Evolutionary conservation across 2,329 filamentous ascomycete genomes (phyloP), one percentile per base, ranked within the genome.

Genomic region (Phaeomoniella chlamydospora): DNA sequence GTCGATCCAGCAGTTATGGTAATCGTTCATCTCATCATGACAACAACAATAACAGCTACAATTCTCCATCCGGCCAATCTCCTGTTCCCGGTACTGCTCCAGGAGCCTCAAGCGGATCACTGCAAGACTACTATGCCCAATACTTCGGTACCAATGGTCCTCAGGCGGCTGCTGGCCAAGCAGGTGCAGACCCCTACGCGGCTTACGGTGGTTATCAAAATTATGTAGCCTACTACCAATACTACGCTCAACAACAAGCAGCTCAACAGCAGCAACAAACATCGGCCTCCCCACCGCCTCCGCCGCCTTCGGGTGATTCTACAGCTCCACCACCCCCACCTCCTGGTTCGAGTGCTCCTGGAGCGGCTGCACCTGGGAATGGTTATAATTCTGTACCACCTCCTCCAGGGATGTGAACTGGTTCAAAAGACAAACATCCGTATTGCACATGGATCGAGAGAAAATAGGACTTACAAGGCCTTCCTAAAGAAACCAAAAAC

Each of bases 171-270:
- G 45, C 41, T 9, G 45, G 31, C 29, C 43, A 45, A 34, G 41
- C 44, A 2, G 42, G 41, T 17, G 43, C 39, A 4, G 43, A 45
- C 36, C 88, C 87, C 0, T 94, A 94, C 55, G 85, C 85, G 30
- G 77, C 82, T 5, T 94, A 90, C 48, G 88, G 88, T 42, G 88
- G 88, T 37, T 94, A 90, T 57, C 72, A 78, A 47, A 81, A 80
- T 62, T 83, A 70, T 41, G 53, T 68, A 33, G 63, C 65, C 18
- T 68, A 69, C 49, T 69, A 67, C 43, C 77, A 81, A 47, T 78
- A 81, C 58, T 85, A 85, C 47, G 76, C 83, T 51, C 80, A 80
- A 11, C 70, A 72, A 47, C 64, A 65, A 33, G 63, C 58, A 36
- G 52, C 58, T 33, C 58, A 66, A 41, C 60, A 68, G 36, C 62